A percentile compares a stretch with the other conserved stretches of the same genome.
Conservation (phyloP, 2,329 filamentous ascomycete genomes). For the Kalmusia sp. region DNA sequence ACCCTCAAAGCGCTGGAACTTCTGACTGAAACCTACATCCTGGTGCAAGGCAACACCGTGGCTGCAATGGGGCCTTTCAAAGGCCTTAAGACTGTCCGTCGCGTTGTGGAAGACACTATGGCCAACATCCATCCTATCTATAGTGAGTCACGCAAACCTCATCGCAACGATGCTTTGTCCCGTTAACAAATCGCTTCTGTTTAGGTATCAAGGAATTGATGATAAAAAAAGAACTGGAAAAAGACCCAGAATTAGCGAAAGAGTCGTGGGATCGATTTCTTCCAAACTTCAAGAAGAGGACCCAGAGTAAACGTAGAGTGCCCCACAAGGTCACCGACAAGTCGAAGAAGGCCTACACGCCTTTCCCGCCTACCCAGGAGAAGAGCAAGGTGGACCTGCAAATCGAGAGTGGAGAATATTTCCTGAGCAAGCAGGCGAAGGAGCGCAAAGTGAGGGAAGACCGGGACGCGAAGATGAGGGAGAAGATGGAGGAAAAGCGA, state of each 20-base stretch:
- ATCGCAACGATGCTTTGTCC: too few species aligned
- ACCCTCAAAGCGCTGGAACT: slow-evolving; percentile 95
- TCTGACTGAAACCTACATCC: slow-evolving; percentile 83
- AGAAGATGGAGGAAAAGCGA: slow-evolving; percentile 87
- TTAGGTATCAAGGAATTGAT: slow-evolving; percentile 96
- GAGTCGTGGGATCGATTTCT: slow-evolving; percentile 97
- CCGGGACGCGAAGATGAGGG: slow-evolving; percentile 81
- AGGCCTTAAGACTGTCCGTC: slow-evolving; percentile 88
- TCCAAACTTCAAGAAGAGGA: slow-evolving; percentile 95
- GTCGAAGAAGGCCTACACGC: slow-evolving; percentile 91
- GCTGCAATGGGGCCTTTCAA: slow-evolving; percentile 91
- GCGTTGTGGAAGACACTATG: slow-evolving; percentile 92
- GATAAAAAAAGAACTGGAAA: slow-evolving; percentile 91
- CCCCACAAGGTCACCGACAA: slow-evolving; percentile 92
- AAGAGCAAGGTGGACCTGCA: slow-evolving; percentile 99
- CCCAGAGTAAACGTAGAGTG: slow-evolving; percentile 80
- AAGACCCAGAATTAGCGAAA: slow-evolving; percentile 82
- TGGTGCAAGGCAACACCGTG: slow-evolving; percentile 97
- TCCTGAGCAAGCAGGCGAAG: slow-evolving; percentile 90
- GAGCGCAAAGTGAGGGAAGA: slow-evolving; percentile 81
- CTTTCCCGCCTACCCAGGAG: slow-evolving; percentile 94
- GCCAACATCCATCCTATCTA: slow-evolving; percentile 88
- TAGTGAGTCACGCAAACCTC: slow-evolving; percentile 16
- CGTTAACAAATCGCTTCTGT: too few species aligned
- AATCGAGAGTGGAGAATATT: slow-evolving; percentile 98